Evolutionary conservation across 2,329 filamentous ascomycete genomes (phyloP).

Genomic region (Colletotrichum sp.): DNA sequence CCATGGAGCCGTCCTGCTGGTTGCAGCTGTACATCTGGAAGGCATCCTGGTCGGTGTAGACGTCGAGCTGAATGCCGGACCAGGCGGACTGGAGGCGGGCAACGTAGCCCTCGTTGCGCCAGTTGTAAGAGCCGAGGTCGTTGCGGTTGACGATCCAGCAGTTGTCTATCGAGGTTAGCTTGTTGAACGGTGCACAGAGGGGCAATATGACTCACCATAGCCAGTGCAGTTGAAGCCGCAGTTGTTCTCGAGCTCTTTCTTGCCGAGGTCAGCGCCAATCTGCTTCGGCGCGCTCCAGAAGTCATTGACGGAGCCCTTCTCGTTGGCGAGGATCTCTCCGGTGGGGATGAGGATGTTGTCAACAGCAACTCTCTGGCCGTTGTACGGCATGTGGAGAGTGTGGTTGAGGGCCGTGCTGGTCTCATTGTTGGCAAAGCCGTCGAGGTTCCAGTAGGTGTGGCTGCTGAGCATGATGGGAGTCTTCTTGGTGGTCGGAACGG

Average conservation of each 20-base stretch:
- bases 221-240: constrained; percentile 85
- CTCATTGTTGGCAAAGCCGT: constrained; percentile 77
- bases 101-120: constrained; percentile 63
- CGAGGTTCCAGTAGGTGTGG: constrained; percentile 83
- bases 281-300: constrained; percentile 85
- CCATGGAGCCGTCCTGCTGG: constrained; percentile 72
- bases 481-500: constrained; percentile 72
- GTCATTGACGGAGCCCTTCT: constrained; percentile 72
- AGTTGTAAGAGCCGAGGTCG: constrained; percentile 63
- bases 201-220: constrained; percentile 64
- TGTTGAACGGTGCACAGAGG: neutral
- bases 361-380: constrained; percentile 69
- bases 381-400: constrained; percentile 75
- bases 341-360: constrained; percentile 79
- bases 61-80: constrained; percentile 83
- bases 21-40: constrained; percentile 90
- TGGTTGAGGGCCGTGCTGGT: constrained; percentile 72
- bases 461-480: constrained; percentile 83
- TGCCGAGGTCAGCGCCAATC: constrained; percentile 71
- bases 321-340: constrained; percentile 75
- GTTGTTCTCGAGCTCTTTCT: constrained; percentile 69
- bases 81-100: constrained; percentile 74
- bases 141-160: constrained; percentile 73
- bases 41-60: constrained; percentile 84
- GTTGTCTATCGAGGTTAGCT: constrained; percentile 52